A percentile compares a stretch with the other conserved stretches of the same genome.
Evolutionary conservation across 75 land plant genomes (phyloP).

Genomic region (Selaginella tamariscina): DNA sequence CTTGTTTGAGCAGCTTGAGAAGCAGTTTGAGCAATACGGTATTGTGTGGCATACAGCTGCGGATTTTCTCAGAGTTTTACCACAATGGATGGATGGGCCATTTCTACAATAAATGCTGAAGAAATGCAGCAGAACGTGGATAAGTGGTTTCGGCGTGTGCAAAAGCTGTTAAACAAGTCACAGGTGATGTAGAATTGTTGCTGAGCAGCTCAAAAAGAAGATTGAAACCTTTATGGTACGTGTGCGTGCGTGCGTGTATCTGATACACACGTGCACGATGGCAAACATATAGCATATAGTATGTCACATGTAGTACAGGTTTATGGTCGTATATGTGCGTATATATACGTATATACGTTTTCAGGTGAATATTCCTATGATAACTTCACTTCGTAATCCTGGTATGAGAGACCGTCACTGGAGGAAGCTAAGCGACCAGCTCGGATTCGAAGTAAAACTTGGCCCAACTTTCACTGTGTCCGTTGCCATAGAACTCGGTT

Average conservation of each 20-base stretch:
- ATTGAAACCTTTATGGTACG: constrained; percentile 20
- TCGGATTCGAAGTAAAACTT: constrained; percentile 31
- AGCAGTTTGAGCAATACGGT: constrained; percentile 23
- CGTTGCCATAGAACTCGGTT: constrained; percentile 15
- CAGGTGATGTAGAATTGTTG: constrained; percentile 21
- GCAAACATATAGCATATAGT: no score
- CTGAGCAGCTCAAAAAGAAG: constrained; percentile 22
- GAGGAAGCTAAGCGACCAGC: constrained; percentile 24
- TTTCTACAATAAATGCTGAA: constrained; percentile 26
- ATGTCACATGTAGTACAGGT: no score
- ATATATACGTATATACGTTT: neutral
- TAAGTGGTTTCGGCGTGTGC: constrained; percentile 32
- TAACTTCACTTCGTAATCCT: constrained; percentile 25
- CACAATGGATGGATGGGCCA: constrained; percentile 39
- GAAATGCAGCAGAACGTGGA: constrained; percentile 23
- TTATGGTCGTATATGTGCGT: no score
- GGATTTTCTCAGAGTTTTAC: constrained; percentile 23
- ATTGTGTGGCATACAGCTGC: constrained; percentile 25
- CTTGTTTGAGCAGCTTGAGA: constrained; percentile 22
- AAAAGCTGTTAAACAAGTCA: constrained; percentile 20
- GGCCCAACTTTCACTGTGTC: constrained; percentile 20
- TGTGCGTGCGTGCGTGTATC: neutral
- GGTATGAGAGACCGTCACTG: constrained; percentile 38
- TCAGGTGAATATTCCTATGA: constrained; percentile 30
- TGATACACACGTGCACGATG: no score